Evolutionary conservation across 2,329 filamentous ascomycete species (phyloP).

Genomic region (Tolypocladium amazonense): DNA sequence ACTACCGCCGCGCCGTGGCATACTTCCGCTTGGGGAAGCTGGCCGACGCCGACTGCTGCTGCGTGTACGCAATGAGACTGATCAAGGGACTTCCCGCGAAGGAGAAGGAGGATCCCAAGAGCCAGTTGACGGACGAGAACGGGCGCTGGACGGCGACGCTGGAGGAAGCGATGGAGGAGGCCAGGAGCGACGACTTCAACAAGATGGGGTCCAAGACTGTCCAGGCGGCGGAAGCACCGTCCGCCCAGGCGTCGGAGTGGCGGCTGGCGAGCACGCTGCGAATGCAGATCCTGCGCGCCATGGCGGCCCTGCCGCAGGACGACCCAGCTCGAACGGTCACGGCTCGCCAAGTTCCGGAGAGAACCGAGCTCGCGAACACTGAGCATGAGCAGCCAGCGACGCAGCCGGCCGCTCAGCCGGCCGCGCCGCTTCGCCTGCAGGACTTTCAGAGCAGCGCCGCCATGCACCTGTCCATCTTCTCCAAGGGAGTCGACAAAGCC

Average conservation of each 20-base stretch:
- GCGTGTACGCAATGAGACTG: slow-evolving; percentile 43
- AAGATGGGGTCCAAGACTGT: not conserved
- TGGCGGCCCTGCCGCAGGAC: slow-evolving; percentile 33
- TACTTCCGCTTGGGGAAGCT: slow-evolving; percentile 60
- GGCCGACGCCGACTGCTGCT: slow-evolving; percentile 65
- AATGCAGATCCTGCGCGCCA: slow-evolving; percentile 31
- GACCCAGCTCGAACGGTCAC: slow-evolving; percentile 36
- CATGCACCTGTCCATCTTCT: slow-evolving; percentile 30
- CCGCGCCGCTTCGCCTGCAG: slow-evolving; percentile 15
- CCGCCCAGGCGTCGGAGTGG: slow-evolving; percentile 14
- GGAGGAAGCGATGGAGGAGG: slow-evolving; percentile 16
- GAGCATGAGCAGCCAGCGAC: not conserved
- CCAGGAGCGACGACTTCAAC: slow-evolving; percentile 20
- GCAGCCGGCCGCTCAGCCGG: slow-evolving; percentile 9
- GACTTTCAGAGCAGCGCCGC: slow-evolving; percentile 24
- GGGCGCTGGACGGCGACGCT: slow-evolving; percentile 36
- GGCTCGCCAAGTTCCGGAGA: slow-evolving; percentile 17
- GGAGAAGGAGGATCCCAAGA: slow-evolving; percentile 20
- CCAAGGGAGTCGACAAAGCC: slow-evolving; percentile 29
- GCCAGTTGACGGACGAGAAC: slow-evolving; percentile 25
- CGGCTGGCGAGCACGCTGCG: slow-evolving; percentile 35
- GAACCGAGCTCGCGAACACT: slow-evolving; percentile 13
- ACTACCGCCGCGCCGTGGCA: slow-evolving; percentile 68
- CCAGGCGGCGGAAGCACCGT: too few relatives aligned
- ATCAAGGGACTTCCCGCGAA: slow-evolving; percentile 19